phyloP scores from a whole-genome alignment of 169 alveolate species.

The Plasmodium chabaudi region DNA sequence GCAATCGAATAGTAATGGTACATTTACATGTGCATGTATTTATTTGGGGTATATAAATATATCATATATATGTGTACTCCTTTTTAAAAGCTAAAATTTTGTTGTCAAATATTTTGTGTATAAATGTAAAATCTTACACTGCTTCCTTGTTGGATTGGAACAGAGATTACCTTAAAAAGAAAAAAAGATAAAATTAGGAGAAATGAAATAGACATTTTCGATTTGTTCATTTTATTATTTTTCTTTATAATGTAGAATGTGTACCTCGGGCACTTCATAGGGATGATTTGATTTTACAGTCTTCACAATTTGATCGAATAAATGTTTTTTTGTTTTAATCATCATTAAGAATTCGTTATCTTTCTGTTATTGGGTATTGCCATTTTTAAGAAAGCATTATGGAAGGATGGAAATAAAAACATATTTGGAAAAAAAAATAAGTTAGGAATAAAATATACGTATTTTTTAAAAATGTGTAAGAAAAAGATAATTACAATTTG shows the following conservation, averaged over 20 bases:
- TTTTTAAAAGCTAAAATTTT: no score
- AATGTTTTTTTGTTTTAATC: slow-evolving; percentile 71
- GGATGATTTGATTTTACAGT: slow-evolving; percentile 62
- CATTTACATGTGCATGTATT: no score
- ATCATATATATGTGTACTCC: no score
- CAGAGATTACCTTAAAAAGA: slow-evolving; percentile 58
- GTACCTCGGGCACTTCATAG: slow-evolving; percentile 74
- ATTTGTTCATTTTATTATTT: no score
- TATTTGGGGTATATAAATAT: no score
- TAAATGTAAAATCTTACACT: slow-evolving; percentile 19
- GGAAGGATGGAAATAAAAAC: no score
- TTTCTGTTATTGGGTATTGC: not conserved
- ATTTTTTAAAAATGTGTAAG: not conserved
- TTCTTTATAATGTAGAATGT: not conserved
- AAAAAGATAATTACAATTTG: not conserved
- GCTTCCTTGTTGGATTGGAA: slow-evolving; percentile 67
- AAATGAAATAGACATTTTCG: not conserved
- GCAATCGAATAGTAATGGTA: no score
- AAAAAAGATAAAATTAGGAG: not conserved
- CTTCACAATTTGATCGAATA: slow-evolving; percentile 45
- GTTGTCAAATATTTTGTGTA: no score
- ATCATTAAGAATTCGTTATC: slow-evolving; percentile 75
- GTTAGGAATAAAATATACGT: not conserved
- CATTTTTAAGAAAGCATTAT: not conserved
- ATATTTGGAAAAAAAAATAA: not conserved